phyloP scores from a whole-genome alignment of 176 grass and related monocot genomes.

The Avena insularis region DNA sequence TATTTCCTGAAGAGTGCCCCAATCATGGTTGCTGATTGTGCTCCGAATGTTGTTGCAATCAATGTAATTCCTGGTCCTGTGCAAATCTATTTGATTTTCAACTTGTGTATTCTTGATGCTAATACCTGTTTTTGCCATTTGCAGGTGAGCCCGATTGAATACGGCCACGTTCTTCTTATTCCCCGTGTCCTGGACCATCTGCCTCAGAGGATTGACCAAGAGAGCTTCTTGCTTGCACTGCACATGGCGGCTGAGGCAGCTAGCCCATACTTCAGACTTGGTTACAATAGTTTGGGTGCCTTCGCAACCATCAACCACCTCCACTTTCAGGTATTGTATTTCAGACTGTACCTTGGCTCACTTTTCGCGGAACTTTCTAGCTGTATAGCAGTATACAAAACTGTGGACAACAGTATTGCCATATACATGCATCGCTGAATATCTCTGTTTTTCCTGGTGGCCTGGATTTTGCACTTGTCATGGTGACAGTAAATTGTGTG shows the following conservation, averaged over 20 bases:
- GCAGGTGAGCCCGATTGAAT: conserved; percentile 96
- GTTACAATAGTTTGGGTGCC: conserved; percentile 97
- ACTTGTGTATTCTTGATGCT: conserved; percentile 32
- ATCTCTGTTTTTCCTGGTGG: neutral
- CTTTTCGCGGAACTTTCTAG: neutral
- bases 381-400: conserved; percentile 16
- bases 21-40: conserved; percentile 19
- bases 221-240: conserved; percentile 83
- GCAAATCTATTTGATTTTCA: conserved; percentile 8
- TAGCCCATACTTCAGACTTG: conserved; percentile 83
- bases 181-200: conserved; percentile 74
- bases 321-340: conserved; percentile 90
- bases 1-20: conserved; percentile 49
- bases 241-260: conserved; percentile 72
- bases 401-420: neutral
- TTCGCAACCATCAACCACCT: conserved; percentile 98
- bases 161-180: conserved; percentile 88
- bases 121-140: conserved; percentile 27
- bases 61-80: conserved; percentile 61
- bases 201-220: conserved; percentile 82
- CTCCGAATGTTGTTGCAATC: conserved; percentile 65
- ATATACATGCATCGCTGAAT: neutral
- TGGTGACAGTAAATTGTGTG: neutral
- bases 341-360: conserved; percentile 17
- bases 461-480: neutral